Conservation (phyloP, 2,329 filamentous ascomycete species). For the Paraphoma sp. region DNA sequence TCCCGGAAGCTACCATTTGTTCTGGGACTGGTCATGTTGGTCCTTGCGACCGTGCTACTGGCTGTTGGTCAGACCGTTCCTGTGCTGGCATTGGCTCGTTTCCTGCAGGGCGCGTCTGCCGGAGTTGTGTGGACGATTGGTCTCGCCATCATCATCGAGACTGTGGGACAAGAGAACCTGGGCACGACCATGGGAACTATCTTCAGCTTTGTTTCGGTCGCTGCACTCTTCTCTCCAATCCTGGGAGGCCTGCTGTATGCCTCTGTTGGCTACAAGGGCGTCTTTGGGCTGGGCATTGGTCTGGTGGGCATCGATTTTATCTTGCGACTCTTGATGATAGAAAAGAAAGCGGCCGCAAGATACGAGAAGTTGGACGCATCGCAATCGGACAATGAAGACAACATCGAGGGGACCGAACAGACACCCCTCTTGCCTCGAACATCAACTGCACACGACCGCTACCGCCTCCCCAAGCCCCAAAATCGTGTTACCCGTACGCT, state of each 20-base stretch:
- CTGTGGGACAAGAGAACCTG: slow-evolving; percentile 62
- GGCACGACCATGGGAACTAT: slow-evolving; percentile 69
- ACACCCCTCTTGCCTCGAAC: slow-evolving; percentile 28
- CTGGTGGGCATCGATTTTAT: slow-evolving; percentile 65
- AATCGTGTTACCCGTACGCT: slow-evolving; percentile 49
- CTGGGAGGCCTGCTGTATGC: slow-evolving; percentile 67
- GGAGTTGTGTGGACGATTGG: slow-evolving; percentile 68
- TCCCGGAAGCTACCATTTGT: slow-evolving; percentile 66
- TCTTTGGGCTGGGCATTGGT: slow-evolving; percentile 64
- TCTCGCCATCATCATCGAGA: slow-evolving; percentile 65
- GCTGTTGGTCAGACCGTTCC: slow-evolving; percentile 58
- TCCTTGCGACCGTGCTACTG: slow-evolving; percentile 63
- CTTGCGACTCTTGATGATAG: slow-evolving; percentile 67
- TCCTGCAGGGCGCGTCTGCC: slow-evolving; percentile 64
- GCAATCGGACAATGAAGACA: slow-evolving; percentile 6
- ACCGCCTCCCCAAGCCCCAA: slow-evolving; percentile 53
- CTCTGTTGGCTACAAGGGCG: slow-evolving; percentile 63
- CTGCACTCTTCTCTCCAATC: slow-evolving; percentile 63
- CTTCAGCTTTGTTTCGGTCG: slow-evolving; percentile 65
- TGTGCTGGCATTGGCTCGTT: slow-evolving; percentile 59
- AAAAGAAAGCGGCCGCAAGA: slow-evolving; percentile 63
- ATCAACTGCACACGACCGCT: slow-evolving; percentile 37
- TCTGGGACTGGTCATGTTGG: slow-evolving; percentile 59
- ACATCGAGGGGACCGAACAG: slow-evolving; percentile 27
- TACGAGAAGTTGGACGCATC: slow-evolving; percentile 37